A percentile compares a stretch with the other conserved stretches of the same genome.
Conservation (phyloP, 345 rosid genomes). For the Lagerstroemia speciosa region DNA sequence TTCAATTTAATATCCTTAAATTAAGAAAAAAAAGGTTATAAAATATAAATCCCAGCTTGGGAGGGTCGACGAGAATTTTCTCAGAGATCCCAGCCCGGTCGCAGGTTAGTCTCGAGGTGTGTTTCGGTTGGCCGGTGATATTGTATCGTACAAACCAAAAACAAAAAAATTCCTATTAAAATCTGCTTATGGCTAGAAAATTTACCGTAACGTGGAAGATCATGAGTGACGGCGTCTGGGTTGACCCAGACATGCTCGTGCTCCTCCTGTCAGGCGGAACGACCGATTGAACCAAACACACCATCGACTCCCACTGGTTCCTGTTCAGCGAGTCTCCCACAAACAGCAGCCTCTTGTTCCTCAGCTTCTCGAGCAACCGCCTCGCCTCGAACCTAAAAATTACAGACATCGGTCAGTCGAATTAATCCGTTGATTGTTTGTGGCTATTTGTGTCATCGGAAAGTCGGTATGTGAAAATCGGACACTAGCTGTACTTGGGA, state of each 20-base stretch:
- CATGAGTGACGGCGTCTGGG: constrained; percentile 48
- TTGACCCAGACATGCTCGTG: constrained; percentile 46
- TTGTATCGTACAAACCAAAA: too few relatives aligned
- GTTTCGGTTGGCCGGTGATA: too few relatives aligned
- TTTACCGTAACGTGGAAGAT: constrained; percentile 67
- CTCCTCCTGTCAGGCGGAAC: constrained; percentile 55
- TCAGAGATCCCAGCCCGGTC: too few relatives aligned
- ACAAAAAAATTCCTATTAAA: too few relatives aligned
- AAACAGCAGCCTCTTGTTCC: constrained; percentile 1
- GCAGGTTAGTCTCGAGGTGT: too few relatives aligned
- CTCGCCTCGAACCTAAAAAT: constrained; percentile 54
- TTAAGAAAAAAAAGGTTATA: too few relatives aligned
- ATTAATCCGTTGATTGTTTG: not conserved
- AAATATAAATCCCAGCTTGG: too few relatives aligned
- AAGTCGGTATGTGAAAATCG: not conserved
- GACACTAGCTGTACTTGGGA: constrained; percentile 43
- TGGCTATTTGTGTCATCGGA: not conserved
- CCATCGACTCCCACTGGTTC: constrained; percentile 98
- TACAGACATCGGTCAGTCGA: not conserved
- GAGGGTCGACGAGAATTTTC: too few relatives aligned
- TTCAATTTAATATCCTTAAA: too few relatives aligned
- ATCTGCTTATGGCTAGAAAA: not conserved
- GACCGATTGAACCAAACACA: constrained; percentile 83
- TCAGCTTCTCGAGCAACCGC: constrained; percentile 62
- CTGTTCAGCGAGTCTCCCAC: constrained; percentile 86